These are phyloP conservation scores for Suhomyces sp. DNA, from an alignment of 805 yeast species.

Conservation along the genomic window DNA sequence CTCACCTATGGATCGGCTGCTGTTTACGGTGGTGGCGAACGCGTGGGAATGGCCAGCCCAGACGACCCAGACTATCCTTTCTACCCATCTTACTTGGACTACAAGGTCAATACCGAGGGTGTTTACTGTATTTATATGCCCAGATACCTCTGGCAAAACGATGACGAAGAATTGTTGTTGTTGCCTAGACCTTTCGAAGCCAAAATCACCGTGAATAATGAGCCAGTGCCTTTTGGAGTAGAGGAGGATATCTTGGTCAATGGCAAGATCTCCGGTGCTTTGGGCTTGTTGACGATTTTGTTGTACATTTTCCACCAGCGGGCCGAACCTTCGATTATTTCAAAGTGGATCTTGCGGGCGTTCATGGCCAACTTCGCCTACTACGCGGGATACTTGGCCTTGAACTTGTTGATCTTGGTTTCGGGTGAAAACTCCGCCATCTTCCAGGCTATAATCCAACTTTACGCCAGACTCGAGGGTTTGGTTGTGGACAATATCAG, in stretches of 20 bases:
- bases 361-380: background rate
- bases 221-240: constrained; percentile 3
- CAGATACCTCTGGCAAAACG: constrained; percentile 2
- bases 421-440: background rate
- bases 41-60: background rate
- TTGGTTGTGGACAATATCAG: background rate
- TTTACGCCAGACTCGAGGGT: background rate
- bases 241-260: background rate
- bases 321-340: background rate
- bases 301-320: background rate
- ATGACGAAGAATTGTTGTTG: background rate
- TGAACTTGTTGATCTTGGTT: background rate
- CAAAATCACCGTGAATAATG: constrained; percentile 5
- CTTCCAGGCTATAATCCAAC: background rate
- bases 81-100: background rate
- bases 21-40: background rate
- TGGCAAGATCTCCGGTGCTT: constrained; percentile 1
- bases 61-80: constrained; percentile 2
- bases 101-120: constrained; percentile 5
- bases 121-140: constrained; percentile 13
- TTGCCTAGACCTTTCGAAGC: constrained; percentile 4
- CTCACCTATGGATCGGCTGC: constrained; percentile 2
- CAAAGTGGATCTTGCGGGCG: background rate
- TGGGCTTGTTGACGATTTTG: constrained; percentile 1
- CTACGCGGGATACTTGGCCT: background rate